Percentiles rank a stretch among this genome's conserved stretches.
These are phyloP conservation scores for Monosporascus sp. DNA, from an alignment of 2,329 filamentous ascomycete genomes.

Conservation along the genomic window DNA sequence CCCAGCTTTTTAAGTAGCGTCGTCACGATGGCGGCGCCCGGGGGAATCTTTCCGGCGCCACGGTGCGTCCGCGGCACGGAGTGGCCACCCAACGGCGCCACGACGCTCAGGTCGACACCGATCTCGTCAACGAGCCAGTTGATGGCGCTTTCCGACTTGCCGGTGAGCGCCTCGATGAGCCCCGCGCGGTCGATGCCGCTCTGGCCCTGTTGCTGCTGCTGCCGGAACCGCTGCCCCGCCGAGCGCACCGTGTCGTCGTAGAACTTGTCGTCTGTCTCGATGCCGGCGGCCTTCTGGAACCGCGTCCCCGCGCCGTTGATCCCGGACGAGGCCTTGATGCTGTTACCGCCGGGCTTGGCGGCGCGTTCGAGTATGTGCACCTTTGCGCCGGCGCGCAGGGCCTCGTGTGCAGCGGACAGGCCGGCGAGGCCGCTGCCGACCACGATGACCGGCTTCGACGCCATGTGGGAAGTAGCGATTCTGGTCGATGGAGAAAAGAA, in stretches of 20 bases:
- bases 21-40: slow-evolving; percentile 53
- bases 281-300: slow-evolving; percentile 41
- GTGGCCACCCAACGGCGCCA: slow-evolving; percentile 56
- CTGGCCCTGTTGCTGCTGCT: slow-evolving; percentile 10
- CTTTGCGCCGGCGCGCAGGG: slow-evolving; percentile 43
- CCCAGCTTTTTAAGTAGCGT: slow-evolving; percentile 47
- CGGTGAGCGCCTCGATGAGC: slow-evolving; percentile 44
- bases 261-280: slow-evolving; percentile 36
- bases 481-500: background rate
- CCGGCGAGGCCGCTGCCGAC: slow-evolving; percentile 63
- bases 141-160: slow-evolving; percentile 42
- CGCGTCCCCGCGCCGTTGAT: slow-evolving; percentile 58
- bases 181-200: slow-evolving; percentile 29
- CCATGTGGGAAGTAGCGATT: background rate
- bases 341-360: slow-evolving; percentile 57
- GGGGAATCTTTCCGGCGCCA: slow-evolving; percentile 48
- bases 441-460: slow-evolving; percentile 42
- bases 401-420: slow-evolving; percentile 51
- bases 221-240: slow-evolving; percentile 39
- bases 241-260: slow-evolving; percentile 52
- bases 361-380: slow-evolving; percentile 56
- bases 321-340: slow-evolving; percentile 61
- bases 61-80: slow-evolving; percentile 51
- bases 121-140: slow-evolving; percentile 53
- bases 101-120: slow-evolving; percentile 52